Evolutionary conservation across 2,329 filamentous ascomycete species (phyloP).

Genomic region (Proliferodiscus dingleyae): DNA sequence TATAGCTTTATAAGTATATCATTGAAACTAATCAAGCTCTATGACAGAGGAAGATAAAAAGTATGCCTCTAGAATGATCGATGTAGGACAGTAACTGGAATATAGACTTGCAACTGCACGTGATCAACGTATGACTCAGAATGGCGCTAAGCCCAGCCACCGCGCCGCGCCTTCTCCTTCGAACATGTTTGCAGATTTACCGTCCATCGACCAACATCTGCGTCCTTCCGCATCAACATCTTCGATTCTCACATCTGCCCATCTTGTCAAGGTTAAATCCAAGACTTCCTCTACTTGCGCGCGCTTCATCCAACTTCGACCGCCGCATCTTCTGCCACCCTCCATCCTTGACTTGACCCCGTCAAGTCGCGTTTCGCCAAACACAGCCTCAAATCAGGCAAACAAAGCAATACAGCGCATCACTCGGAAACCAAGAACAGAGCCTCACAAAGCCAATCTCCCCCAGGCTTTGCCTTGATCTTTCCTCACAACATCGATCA

Average conservation of each 20-base stretch:
- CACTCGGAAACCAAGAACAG: conserved; percentile 7
- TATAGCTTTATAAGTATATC: too few relatives aligned
- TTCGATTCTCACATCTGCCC: conserved; percentile 19
- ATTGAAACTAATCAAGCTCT: too few relatives aligned
- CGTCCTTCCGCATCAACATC: conserved; percentile 10
- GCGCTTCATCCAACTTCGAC: conserved; percentile 27
- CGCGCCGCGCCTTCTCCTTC: conserved; percentile 1
- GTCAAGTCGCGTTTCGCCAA: conserved; percentile 22
- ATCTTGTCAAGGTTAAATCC: conserved; percentile 6
- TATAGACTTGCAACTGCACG: too few relatives aligned
- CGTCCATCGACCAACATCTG: neutral
- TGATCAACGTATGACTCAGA: conserved; percentile 5
- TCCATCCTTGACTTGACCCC: conserved; percentile 13
- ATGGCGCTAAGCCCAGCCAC: neutral
- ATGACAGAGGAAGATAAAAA: too few relatives aligned
- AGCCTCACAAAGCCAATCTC: conserved; percentile 15
- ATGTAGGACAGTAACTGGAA: too few relatives aligned
- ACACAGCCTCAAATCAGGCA: conserved; percentile 23
- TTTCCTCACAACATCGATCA: conserved; percentile 19
- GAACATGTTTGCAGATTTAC: neutral
- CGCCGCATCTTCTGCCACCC: conserved; percentile 17
- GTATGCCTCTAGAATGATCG: too few relatives aligned
- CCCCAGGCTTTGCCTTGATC: conserved; percentile 26
- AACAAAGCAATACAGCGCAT: conserved; percentile 21
- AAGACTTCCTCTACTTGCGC: conserved; percentile 8